Base-by-base conservation (phyloP, 2,329 filamentous ascomycete genomes). In the Fusarium sp. region DNA sequence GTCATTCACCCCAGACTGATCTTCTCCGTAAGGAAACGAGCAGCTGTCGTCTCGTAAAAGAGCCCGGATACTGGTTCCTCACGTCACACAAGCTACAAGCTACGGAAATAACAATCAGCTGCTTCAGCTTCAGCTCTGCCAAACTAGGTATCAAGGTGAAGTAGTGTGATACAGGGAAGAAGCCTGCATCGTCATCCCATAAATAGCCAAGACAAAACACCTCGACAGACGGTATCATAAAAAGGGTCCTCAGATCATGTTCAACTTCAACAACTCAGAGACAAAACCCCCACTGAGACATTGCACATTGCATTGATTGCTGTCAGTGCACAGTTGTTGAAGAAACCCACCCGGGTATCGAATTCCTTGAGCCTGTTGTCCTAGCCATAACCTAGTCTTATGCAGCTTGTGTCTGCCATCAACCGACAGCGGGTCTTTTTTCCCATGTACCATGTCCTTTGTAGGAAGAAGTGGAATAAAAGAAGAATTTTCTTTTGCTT, bases 231-330 rank as follows among this genome's bases (percentile, higher is more conserved):
- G 12, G 19, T 42, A 52, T 28, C 49, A 52, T 37, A 28, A 52
- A 31, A 57, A 63, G 52, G 39, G 67, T 70, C 60, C 61, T 70
- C 62, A 46, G 50, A 70, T 68, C 67, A 56, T 65, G 9, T 52
- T 28, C 18, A 21, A 18, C 23, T 28, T 23, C 37, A 48, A 45
- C 42, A 25, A 3, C 18, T 37, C 34, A 61, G 16, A 37, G 11
- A 13, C 19, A 14, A n/a, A 23, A 34, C 50, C 55, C 54, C 31
- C 28, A 64, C 49, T 42, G 30, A 43, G 26, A 37, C 28, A 53
- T 25, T 37, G 18, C 34, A 37, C 28, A 53, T 25, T 37, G 34
- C 34, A 37, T 37, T 37, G 34, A 37, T 37, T 37, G 34, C 34
- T 37, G 34, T 18, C 23, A 48, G 49, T 19, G 28, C 39, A 45